Evolutionary conservation across 164 flowering plant species (phyloP), one percentile per base, ranked within the genome.

Genomic region (Vitis vinifera): DNA sequence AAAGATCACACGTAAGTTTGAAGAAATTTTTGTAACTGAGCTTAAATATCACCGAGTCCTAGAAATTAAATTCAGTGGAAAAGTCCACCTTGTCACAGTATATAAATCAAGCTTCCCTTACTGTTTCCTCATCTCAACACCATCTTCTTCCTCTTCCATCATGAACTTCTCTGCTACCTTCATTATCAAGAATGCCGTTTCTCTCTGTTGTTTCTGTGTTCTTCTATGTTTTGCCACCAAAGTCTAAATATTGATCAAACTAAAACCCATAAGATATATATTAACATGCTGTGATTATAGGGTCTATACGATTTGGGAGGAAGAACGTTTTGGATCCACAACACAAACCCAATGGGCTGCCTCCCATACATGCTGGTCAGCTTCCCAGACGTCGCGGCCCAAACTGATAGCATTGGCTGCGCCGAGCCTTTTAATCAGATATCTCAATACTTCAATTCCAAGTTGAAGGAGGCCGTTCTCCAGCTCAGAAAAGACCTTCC

Each of bases 341-440:
- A 81, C 74, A 85, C 85, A 0, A 87, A 84, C 9, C 90, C 90
- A 0, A 55, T 81, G 11, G 88, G 90, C 10, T 85, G 90, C 69
- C 74, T 84, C 3, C 73, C 87, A 0, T 76, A 82, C 13, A 67
- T 71, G 23, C 31, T 82, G 31, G 69, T 58, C 10, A 17, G 11
- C 9, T 47, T 73, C 30, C 74, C 75, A 31, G 44, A 31, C 44
- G 44, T 31, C 6, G 60, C 70, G 15, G 44, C 61, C 2, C 27
- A 75, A 30, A 49, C 14, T 1, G 87, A 86, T 30, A 9, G 19
- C 1, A 65, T 51, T 2, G 90, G 88, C 8, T 86, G 90, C 19
- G 72, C 77, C 6, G 71, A 51, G 66, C 70, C 80, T 10, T 62
- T 66, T 63, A 86, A 86, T 48, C 70, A 81, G 5, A 61, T 85